Evolutionary conservation across 352 stramenopile species (phyloP), one percentile per base, ranked within the genome.

Genomic region (Globisporangium rhizosaccharum): DNA sequence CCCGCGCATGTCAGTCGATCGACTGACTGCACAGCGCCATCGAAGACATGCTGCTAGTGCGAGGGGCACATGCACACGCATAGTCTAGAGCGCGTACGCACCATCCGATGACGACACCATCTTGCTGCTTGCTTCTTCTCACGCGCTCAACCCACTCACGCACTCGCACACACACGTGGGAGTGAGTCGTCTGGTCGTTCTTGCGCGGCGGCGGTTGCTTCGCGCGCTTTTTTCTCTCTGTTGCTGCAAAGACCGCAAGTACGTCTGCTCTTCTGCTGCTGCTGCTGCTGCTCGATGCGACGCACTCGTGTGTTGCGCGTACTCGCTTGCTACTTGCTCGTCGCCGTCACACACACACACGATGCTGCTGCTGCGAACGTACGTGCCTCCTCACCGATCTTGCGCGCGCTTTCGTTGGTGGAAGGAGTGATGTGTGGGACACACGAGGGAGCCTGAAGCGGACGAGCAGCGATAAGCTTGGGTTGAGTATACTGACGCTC

Each of bases 31-130:
- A 33, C 28, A 33, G 30, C 8, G n/a, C 53, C 53, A 36, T 37
- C 41, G 36, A 28, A 47, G 44, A 54, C 57, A 51, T 33, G 28
- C 1, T 33, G 28, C 2, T 1, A 33, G 33, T 39, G n/a, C 18
- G 20, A 26, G 44, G 44, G 20, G 44, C 41, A 23, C 14, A 30
- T 20, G 20, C 11, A 8, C 44, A 39, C 8, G 3, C 30, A 15
- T 25, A 49, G 1, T 12, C 25, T 9, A 18, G 17, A 1, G 33
- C 8, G 33, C 2, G 8, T 12, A 49, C 60, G 41, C 44, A 67
- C 61, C 61, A 58, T 67, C 61, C 12, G 56, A 58, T 18, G 57
- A 65, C 47, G 59, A 61, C 37, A 33, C 59, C 59, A 65, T 65
- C 28, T 15, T 60, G 14, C 25, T 54, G 15, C 45, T 36, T 15